These are phyloP conservation scores for Fusarium falciforme DNA, from an alignment of 2,329 filamentous ascomycete species.

Conservation along the genomic window DNA sequence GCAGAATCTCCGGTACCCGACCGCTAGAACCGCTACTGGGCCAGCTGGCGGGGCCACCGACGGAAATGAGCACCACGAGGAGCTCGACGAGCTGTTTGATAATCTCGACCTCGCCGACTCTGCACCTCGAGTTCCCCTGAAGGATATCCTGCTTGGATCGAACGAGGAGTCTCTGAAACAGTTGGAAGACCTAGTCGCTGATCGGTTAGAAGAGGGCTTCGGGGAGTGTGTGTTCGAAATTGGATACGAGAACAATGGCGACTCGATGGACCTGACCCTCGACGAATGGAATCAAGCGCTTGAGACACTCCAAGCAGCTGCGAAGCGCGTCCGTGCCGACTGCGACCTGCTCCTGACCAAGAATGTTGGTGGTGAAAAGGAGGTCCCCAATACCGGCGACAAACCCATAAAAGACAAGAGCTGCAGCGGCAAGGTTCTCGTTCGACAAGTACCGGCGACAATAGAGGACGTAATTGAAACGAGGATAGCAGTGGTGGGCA, in stretches of 20 bases:
- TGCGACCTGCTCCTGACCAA: conserved; percentile 88
- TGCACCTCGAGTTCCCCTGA: conserved; percentile 74
- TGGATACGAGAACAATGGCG: conserved; percentile 89
- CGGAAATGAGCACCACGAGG: conserved; percentile 72
- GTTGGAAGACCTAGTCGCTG: conserved; percentile 73
- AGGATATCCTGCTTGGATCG: conserved; percentile 77
- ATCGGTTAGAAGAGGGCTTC: conserved; percentile 82
- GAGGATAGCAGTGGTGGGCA: conserved; percentile 94
- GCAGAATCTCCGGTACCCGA: conserved; percentile 77
- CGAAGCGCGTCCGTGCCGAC: conserved; percentile 75
- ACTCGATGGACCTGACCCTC: conserved; percentile 81
- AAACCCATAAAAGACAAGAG: conserved; percentile 75
- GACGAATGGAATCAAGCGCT: conserved; percentile 82
- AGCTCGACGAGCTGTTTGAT: conserved; percentile 92
- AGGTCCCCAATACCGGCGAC: conserved; percentile 68
- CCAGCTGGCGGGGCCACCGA: conserved; percentile 46
- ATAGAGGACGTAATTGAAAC: conserved; percentile 95
- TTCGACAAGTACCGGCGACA: conserved; percentile 78
- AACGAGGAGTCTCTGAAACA: conserved; percentile 71
- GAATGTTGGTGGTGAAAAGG: conserved; percentile 83
- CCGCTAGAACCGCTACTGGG: conserved; percentile 47
- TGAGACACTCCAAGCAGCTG: conserved; percentile 72
- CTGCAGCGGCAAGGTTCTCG: conserved; percentile 86
- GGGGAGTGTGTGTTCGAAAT: conserved; percentile 93
- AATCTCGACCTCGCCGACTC: conserved; percentile 84